phyloP scores from a whole-genome alignment of 805 yeast genomes.

The Maudiozyma pseudohumilis region DNA sequence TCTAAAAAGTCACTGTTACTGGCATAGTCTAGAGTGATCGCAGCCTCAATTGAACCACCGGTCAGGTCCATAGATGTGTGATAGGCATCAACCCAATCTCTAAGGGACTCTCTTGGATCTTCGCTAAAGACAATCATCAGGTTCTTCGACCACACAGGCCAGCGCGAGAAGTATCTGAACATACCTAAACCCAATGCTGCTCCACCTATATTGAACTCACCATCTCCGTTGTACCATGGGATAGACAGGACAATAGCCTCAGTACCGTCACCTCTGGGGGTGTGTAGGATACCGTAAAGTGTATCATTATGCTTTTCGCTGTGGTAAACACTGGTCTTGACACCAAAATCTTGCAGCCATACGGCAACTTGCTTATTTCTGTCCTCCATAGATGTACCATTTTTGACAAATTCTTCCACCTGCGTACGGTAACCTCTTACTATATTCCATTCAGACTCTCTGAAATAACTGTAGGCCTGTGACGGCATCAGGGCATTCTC shows the following conservation, averaged over 20 bases:
- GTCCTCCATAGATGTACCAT: conserved; percentile 13
- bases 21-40: conserved; percentile 73
- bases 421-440: conserved; percentile 66
- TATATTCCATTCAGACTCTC: conserved; percentile 91
- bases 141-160: conserved; percentile 95
- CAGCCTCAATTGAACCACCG: conserved; percentile 91
- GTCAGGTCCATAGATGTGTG: conserved; percentile 77
- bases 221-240: conserved; percentile 72
- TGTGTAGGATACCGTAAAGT: conserved; percentile 75
- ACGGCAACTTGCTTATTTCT: conserved; percentile 39
- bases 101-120: conserved; percentile 54
- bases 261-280: conserved; percentile 92
- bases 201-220: conserved; percentile 67
- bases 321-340: conserved; percentile 44
- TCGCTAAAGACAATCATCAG: conserved; percentile 77
- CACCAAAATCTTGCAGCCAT: conserved; percentile 68
- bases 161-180: conserved; percentile 68
- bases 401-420: conserved; percentile 30
- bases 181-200: conserved; percentile 61
- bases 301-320: conserved; percentile 36
- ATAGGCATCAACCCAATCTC: conserved; percentile 91
- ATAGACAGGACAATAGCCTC: conserved; percentile 87
- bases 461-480: conserved; percentile 82
- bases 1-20: conserved; percentile 57
- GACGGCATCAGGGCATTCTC: conserved; percentile 97